These are phyloP conservation scores for Cicer pinnatifidum DNA, from an alignment of 306 rosid species.

Conservation along the genomic window DNA sequence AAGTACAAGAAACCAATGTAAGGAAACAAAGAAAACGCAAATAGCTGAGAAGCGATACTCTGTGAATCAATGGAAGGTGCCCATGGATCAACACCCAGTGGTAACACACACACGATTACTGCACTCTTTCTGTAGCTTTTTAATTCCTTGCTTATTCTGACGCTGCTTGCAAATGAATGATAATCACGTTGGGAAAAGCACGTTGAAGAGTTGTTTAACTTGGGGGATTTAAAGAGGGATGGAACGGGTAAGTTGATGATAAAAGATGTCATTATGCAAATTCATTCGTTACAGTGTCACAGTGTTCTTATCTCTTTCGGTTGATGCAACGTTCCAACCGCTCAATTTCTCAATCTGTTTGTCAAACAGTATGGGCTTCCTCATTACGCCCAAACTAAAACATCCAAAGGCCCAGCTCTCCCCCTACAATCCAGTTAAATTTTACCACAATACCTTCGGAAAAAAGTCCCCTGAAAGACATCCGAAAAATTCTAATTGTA, in stretches of 20 bases:
- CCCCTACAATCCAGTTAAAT: no score
- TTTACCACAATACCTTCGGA: no score
- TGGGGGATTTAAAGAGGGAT: conserved; percentile 47
- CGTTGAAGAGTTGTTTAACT: conserved; percentile 35
- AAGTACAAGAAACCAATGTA: conserved; percentile 89
- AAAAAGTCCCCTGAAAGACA: no score
- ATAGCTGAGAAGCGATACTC: conserved; percentile 87
- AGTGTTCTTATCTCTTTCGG: neutral
- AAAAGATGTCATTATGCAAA: conserved; percentile 35
- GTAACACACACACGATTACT: conserved; percentile 53
- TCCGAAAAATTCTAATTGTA: no score
- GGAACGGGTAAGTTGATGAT: conserved; percentile 19
- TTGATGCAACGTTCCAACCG: conserved; percentile 2
- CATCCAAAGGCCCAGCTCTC: no score
- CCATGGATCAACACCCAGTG: conserved; percentile 89
- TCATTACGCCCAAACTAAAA: no score
- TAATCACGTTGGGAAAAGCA: neutral
- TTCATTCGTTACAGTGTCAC: neutral
- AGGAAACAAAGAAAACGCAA: conserved; percentile 82
- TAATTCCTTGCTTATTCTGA: conserved; percentile 34
- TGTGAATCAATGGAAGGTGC: conserved; percentile 80
- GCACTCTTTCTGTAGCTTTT: conserved; percentile 39
- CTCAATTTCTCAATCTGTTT: neutral
- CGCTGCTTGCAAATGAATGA: neutral
- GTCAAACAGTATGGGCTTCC: neutral